Percentiles rank a stretch among this genome's conserved stretches.
Evolutionary conservation across 1,284 basidiomycete species (phyloP).

Genomic region (Fomitopsis betulina): DNA sequence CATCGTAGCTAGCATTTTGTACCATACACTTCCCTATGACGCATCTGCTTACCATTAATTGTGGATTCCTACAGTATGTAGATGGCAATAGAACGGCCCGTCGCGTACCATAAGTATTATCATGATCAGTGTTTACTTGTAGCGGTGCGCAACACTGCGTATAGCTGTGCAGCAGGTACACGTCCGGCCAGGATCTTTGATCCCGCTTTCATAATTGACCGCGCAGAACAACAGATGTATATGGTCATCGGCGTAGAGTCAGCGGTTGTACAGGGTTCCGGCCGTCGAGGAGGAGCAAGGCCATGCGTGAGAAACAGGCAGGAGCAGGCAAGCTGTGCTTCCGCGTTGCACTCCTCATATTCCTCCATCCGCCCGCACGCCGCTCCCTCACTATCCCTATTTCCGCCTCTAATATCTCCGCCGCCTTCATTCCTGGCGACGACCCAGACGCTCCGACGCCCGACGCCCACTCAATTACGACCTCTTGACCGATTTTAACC

Average conservation of each 20-base stretch:
- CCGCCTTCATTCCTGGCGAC: not conserved
- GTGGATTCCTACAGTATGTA: no score
- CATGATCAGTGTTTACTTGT: no score
- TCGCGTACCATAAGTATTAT: no score
- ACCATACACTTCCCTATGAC: no score
- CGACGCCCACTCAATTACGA: not conserved
- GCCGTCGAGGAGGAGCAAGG: not conserved
- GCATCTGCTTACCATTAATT: no score
- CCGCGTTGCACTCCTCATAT: not conserved
- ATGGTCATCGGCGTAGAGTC: not conserved
- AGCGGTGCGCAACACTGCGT: no score
- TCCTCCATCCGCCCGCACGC: not conserved
- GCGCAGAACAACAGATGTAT: not conserved
- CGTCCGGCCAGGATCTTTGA: not conserved
- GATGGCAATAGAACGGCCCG: no score
- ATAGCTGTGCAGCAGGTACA: no score
- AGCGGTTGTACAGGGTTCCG: not conserved
- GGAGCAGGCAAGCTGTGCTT: not conserved
- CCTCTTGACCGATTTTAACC: not conserved
- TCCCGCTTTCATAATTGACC: no score
- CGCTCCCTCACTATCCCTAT: not conserved
- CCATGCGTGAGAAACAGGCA: constrained; percentile 3
- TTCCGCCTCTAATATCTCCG: not conserved
- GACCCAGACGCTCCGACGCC: not conserved
- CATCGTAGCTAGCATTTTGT: no score